A percentile compares a stretch with the other conserved stretches of the same genome.
phyloP scores from a whole-genome alignment of 176 grass and related monocot species.

The Hordeum marinum region DNA sequence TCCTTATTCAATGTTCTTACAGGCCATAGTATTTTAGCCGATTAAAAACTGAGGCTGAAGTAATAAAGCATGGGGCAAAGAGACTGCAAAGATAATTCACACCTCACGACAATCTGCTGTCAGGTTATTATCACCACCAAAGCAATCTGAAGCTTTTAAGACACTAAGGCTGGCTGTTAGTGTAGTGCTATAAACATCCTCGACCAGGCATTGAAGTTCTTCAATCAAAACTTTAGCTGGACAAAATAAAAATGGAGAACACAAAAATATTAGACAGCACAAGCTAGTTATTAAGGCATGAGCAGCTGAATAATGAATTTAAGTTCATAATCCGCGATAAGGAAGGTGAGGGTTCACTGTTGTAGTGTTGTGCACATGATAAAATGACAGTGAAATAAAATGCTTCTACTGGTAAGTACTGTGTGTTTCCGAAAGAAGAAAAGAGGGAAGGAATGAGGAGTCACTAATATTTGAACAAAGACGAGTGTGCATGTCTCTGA shows the following conservation, averaged over 20 bases:
- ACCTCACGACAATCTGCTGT: constrained; percentile 17
- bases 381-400: not conserved
- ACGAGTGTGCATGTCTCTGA: not conserved
- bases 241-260: not conserved
- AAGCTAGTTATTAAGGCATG: not conserved
- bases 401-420: not conserved
- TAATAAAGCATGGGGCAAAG: not conserved
- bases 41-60: not conserved
- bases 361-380: not conserved
- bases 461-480: not conserved
- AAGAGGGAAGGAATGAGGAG: not conserved
- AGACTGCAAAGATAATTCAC: not conserved
- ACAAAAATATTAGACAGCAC: not conserved
- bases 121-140: not conserved
- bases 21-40: not conserved
- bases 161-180: constrained; percentile 17
- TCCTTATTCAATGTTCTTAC: not conserved
- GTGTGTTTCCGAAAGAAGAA: not conserved
- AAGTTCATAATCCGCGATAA: too few relatives aligned
- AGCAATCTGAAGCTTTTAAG: not conserved
- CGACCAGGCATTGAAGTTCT: constrained; percentile 29
- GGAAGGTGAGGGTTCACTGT: not conserved
- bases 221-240: constrained; percentile 44
- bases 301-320: not conserved
- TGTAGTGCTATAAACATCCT: constrained; percentile 27